These are phyloP conservation scores for Sarcodon sp. DNA, from an alignment of 768 basidiomycete species.

Conservation along the genomic window DNA sequence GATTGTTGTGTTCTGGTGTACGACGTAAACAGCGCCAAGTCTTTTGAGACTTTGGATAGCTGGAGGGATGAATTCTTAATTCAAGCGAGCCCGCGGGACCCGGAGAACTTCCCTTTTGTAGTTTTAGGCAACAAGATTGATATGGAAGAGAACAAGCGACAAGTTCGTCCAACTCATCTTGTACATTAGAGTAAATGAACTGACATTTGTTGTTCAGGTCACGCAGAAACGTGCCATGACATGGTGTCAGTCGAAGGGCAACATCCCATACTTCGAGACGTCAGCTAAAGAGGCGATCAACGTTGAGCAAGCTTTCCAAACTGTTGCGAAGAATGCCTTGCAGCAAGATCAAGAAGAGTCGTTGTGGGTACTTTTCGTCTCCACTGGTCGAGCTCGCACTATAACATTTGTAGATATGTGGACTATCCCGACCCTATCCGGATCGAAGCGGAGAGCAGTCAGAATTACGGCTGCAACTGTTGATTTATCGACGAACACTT, in stretches of 20 bases:
- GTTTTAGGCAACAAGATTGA: constrained; percentile 99
- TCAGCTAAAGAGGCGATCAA: constrained; percentile 99
- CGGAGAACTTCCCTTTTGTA: constrained; percentile 99
- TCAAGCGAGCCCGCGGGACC: constrained; percentile 96
- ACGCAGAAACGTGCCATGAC: constrained; percentile 99
- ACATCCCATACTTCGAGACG: constrained; percentile 99
- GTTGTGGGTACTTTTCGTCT: constrained; percentile 40
- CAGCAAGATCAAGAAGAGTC: constrained; percentile 97
- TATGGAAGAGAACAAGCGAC: constrained; percentile 95
- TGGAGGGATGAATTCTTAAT: constrained; percentile 99
- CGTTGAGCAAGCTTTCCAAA: constrained; percentile 99
- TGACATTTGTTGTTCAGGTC: constrained; percentile 40
- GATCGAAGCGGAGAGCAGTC: constrained; percentile 85
- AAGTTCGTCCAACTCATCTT: constrained; percentile 36
- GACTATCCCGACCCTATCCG: constrained; percentile 99
- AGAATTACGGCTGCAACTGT: constrained; percentile 89
- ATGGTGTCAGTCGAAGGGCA: constrained; percentile 99
- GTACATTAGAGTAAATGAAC: background rate
- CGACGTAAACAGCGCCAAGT: constrained; percentile 97
- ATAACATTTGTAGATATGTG: constrained; percentile 54
- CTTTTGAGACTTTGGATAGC: constrained; percentile 96
- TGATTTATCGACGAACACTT: constrained; percentile 17
- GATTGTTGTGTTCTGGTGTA: constrained; percentile 99
- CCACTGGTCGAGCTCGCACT: constrained; percentile 7
- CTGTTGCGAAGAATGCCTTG: constrained; percentile 98